Percentiles rank a stretch among this genome's conserved stretches.
phyloP scores from a whole-genome alignment of 2,329 filamentous ascomycete genomes.

The Colletotrichum agaves region DNA sequence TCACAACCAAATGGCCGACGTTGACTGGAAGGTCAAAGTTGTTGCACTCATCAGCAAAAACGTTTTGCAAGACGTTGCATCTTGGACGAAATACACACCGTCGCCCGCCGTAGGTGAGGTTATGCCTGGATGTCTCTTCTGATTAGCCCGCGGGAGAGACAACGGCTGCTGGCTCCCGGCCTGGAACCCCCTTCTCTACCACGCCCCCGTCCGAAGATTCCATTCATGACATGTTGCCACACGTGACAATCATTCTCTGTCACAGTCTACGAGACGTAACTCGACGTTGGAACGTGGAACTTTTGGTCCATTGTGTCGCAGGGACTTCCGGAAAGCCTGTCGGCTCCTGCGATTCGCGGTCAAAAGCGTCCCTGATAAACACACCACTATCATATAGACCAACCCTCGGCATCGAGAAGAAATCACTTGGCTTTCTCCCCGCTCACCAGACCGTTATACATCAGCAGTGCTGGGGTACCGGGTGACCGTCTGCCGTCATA shows the following conservation, averaged over 20 bases:
- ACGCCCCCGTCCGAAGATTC: background rate
- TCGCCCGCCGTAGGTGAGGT: background rate
- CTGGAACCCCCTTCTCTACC: background rate
- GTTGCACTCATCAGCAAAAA: constrained; percentile 9
- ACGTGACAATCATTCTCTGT: background rate
- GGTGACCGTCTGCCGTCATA: constrained; percentile 32
- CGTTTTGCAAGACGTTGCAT: constrained; percentile 16
- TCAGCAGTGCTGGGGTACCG: constrained; percentile 33
- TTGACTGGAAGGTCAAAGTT: background rate
- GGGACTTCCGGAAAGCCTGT: background rate
- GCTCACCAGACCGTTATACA: constrained; percentile 32
- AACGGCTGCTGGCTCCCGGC: background rate
- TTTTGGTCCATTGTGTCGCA: constrained; percentile 10
- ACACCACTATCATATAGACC: constrained; percentile 31
- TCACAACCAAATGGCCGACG: constrained; percentile 15
- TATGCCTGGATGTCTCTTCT: background rate
- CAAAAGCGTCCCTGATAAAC: constrained; percentile 21
- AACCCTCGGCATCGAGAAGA: constrained; percentile 23
- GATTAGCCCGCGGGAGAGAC: background rate
- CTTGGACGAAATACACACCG: background rate
- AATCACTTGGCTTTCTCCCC: constrained; percentile 7
- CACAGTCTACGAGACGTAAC: constrained; percentile 22
- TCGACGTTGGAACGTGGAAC: constrained; percentile 19
- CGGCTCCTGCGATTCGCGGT: constrained; percentile 22
- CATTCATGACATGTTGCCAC: background rate